Evolutionary conservation across 441 rosid species (phyloP).

Genomic region (Geranium incanum): DNA sequence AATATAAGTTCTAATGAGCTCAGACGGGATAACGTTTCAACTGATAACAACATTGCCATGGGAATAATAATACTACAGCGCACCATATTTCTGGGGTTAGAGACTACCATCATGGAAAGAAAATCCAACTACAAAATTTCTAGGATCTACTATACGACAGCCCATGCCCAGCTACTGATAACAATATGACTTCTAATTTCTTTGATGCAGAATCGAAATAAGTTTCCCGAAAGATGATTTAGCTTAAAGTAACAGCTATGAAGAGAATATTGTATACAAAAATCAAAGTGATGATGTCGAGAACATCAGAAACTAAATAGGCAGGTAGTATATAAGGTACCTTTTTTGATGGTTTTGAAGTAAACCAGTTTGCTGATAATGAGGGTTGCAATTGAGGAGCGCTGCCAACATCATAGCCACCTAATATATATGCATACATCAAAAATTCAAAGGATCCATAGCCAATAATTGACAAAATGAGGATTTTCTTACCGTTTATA

Average conservation of each 20-base stretch:
- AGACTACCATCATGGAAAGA: background rate
- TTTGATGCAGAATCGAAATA: background rate
- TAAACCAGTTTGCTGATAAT: slow-evolving; percentile 67
- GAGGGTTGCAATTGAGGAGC: slow-evolving; percentile 37
- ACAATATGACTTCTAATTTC: background rate
- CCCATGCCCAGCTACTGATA: background rate
- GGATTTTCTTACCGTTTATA: slow-evolving; percentile 43
- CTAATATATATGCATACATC: slow-evolving; percentile 15
- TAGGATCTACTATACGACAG: background rate
- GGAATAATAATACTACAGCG: slow-evolving; percentile 7
- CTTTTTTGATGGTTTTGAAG: slow-evolving; percentile 80
- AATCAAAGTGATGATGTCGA: background rate
- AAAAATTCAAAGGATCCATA: slow-evolving; percentile 14
- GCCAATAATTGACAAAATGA: slow-evolving; percentile 11
- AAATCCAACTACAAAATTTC: background rate
- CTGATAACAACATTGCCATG: background rate
- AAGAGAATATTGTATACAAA: background rate
- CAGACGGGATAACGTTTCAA: background rate
- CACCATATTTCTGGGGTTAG: background rate
- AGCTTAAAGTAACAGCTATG: background rate
- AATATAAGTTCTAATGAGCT: background rate
- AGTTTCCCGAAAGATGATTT: background rate
- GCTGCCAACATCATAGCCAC: slow-evolving; percentile 33
- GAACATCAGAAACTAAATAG: background rate
- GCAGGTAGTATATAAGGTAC: slow-evolving; percentile 27